phyloP scores from a whole-genome alignment of 805 yeast genomes.

The Barnettozyma vustinii region DNA sequence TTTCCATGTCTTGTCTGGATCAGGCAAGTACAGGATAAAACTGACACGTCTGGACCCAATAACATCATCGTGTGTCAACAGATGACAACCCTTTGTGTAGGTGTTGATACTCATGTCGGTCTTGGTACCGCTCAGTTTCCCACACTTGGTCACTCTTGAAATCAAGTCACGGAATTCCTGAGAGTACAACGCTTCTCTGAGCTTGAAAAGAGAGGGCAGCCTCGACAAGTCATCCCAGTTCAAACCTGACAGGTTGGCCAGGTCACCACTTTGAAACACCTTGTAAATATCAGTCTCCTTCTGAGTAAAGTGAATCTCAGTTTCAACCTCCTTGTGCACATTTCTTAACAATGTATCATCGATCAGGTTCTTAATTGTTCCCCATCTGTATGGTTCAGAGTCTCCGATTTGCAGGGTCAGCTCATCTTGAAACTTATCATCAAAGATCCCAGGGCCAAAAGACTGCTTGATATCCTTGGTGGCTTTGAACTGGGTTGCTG shows the following conservation, averaged over 20 bases:
- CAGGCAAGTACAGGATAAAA: slow-evolving; percentile 88
- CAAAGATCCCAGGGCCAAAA: slow-evolving; percentile 47
- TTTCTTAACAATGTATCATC: slow-evolving; percentile 71
- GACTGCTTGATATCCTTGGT: slow-evolving; percentile 32
- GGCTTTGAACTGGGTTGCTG: slow-evolving; percentile 13
- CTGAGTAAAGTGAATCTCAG: slow-evolving; percentile 81
- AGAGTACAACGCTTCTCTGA: slow-evolving; percentile 85
- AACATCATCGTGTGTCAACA: slow-evolving; percentile 94
- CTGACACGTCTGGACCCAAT: slow-evolving; percentile 93
- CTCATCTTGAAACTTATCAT: slow-evolving; percentile 30
- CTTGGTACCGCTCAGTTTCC: slow-evolving; percentile 82
- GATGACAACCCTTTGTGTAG: slow-evolving; percentile 88
- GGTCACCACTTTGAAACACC: slow-evolving; percentile 83
- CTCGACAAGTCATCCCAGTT: slow-evolving; percentile 67
- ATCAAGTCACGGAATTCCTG: slow-evolving; percentile 76
- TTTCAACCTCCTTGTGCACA: slow-evolving; percentile 80
- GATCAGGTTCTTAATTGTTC: slow-evolving; percentile 67
- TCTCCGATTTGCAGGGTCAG: slow-evolving; percentile 40
- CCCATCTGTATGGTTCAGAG: slow-evolving; percentile 86
- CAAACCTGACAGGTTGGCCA: slow-evolving; percentile 86
- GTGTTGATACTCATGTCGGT: slow-evolving; percentile 92
- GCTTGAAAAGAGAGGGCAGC: slow-evolving; percentile 68
- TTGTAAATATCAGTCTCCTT: slow-evolving; percentile 97
- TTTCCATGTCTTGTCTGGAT: slow-evolving; percentile 86
- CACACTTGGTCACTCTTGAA: slow-evolving; percentile 76